Evolutionary conservation across 2,329 filamentous ascomycete genomes (phyloP), one percentile per base, ranked within the genome.

Genomic region (Fusarium papillatum): DNA sequence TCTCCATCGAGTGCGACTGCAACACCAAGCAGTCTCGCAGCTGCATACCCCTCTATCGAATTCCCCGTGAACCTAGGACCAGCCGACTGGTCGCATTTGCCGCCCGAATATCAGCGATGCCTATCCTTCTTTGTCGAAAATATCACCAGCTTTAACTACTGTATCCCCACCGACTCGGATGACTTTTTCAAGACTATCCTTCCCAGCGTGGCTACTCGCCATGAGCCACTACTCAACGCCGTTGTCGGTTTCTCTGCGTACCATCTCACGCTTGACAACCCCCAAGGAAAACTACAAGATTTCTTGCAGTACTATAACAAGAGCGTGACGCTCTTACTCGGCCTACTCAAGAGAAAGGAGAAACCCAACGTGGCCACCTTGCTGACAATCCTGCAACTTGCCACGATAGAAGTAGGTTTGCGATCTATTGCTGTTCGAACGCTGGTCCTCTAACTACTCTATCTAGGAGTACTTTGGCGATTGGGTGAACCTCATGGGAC

Each of bases 221-320:
- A 95, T 81, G 94, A 98, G 72, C 92, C 96, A 9, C 87, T 98
- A 14, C 88, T 98, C 7, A 95, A 98, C 82, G 95, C 96, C 1
- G 86, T 98, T 7, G 94, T 96, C 13, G 95, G 94, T 1, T 98
- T 98, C 82, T 90, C 96, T 14, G 95, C 96, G 0, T 98, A 98
- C 80, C 95, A 98, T 77, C 90, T 93, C 76, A 94, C 94, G 2
- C 83, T 98, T 61, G 88, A 89, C 46, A 91, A 93, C 61, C 91
- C 93, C 1, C 87, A 92, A 61, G 95, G 94, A 26, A 93, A 92
- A 75, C 92, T 98, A 31, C 90, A 94, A 72, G 92, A 94, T 64
- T 98, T 98, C 78, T 87, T 98, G 34, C 91, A 92, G 69, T 98
- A 97, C 80, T 98, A 98, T 86, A 96, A 98, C 83, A 93, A 92